Evolutionary conservation across 257 asterid species (phyloP).

Genomic region (Primulina tabacum): DNA sequence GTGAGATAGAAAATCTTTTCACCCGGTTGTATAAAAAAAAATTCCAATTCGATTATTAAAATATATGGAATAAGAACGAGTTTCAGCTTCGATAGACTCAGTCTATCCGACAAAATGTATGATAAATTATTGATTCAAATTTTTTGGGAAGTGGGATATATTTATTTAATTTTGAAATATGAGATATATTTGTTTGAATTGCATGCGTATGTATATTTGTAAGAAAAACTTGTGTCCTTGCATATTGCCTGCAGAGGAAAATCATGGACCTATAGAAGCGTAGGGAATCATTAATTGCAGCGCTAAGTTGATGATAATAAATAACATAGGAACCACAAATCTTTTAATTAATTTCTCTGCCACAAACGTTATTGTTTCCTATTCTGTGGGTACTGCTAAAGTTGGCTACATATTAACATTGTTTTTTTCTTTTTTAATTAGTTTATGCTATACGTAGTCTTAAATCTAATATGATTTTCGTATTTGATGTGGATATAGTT

Average conservation of each 20-base stretch:
- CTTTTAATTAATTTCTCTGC: constrained; percentile 43
- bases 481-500: constrained; percentile 29
- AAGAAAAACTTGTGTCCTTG: constrained; percentile 16
- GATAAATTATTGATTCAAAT: too few relatives aligned
- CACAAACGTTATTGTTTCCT: constrained; percentile 51
- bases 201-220: neutral
- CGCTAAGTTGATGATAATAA: constrained; percentile 38
- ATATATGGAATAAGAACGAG: too few relatives aligned
- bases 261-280: constrained; percentile 25
- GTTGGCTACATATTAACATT: neutral
- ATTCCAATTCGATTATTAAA: too few relatives aligned
- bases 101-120: too few relatives aligned
- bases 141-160: too few relatives aligned
- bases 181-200: neutral
- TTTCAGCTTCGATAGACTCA: too few relatives aligned
- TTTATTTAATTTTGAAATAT: too few relatives aligned
- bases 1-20: too few relatives aligned
- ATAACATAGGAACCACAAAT: constrained; percentile 40
- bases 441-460: neutral
- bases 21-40: too few relatives aligned
- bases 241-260: constrained; percentile 35
- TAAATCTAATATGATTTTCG: neutral
- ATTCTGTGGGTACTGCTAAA: constrained; percentile 24
- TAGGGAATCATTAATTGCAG: constrained; percentile 33
- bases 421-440: constrained; percentile 8